Percentiles rank a stretch among this genome's conserved stretches.
These are phyloP conservation scores for Xylaria sp. DNA, from an alignment of 2,329 filamentous ascomycete genomes.

Conservation along the genomic window DNA sequence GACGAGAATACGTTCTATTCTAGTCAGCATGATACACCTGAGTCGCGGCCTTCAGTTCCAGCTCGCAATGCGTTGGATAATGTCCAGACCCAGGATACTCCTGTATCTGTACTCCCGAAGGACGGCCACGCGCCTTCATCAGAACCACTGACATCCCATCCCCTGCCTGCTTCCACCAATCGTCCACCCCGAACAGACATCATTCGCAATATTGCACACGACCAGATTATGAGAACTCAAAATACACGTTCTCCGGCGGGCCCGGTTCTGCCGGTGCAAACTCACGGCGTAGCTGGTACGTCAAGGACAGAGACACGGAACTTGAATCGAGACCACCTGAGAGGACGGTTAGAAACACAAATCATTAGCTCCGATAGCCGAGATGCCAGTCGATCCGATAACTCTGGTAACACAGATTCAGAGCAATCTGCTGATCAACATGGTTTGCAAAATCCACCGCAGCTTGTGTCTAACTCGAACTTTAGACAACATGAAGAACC, in stretches of 20 bases:
- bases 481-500: constrained; percentile 64
- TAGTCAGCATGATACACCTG: constrained; percentile 85
- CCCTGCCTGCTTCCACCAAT: constrained; percentile 29
- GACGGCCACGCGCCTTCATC: constrained; percentile 40
- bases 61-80: constrained; percentile 60
- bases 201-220: constrained; percentile 30
- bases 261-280: constrained; percentile 32
- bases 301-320: constrained; percentile 24
- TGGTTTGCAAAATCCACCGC: constrained; percentile 50
- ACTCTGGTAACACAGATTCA: constrained; percentile 54
- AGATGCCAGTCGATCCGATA: constrained; percentile 57
- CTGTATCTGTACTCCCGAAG: constrained; percentile 52
- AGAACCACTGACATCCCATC: constrained; percentile 35
- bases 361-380: constrained; percentile 55
- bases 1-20: constrained; percentile 97
- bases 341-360: constrained; percentile 45
- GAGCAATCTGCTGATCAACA: constrained; percentile 52
- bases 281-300: constrained; percentile 24
- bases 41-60: constrained; percentile 61
- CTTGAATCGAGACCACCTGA: constrained; percentile 23
- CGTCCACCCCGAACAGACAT: constrained; percentile 27
- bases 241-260: constrained; percentile 32
- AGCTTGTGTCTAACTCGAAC: constrained; percentile 54
- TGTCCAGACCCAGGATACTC: constrained; percentile 53
- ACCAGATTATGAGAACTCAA: constrained; percentile 40